Conservation (phyloP, 768 basidiomycete species). For the Pisolithus marmoratus region DNA sequence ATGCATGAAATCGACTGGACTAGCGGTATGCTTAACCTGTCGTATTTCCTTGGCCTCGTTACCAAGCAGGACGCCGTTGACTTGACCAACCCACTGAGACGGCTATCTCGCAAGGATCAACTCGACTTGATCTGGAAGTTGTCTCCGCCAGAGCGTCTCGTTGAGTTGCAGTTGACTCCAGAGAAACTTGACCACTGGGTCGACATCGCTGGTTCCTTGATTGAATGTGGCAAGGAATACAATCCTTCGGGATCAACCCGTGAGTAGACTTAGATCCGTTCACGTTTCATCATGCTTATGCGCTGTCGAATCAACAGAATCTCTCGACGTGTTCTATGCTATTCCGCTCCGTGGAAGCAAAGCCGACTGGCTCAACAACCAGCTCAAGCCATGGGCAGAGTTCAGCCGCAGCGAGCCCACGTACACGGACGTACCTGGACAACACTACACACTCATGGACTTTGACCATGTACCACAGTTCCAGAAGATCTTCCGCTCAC, state of each 20-base stretch:
- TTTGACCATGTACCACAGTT: conserved; percentile 9
- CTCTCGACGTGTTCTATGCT: background rate
- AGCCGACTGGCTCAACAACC: conserved; percentile 11
- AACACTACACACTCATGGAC: conserved; percentile 13
- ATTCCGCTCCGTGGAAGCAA: conserved; percentile 10
- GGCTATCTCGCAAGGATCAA: conserved; percentile 15
- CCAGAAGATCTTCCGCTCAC: conserved; percentile 11
- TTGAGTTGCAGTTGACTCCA: conserved; percentile 18
- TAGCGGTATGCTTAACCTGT: conserved; percentile 34
- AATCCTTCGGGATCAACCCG: background rate
- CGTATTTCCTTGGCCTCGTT: conserved; percentile 34
- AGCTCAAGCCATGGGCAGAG: conserved; percentile 11
- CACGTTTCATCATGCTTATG: background rate
- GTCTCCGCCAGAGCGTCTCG: conserved; percentile 14
- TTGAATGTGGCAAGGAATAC: conserved; percentile 3
- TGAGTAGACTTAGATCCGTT: background rate
- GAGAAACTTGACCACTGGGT: conserved; percentile 21
- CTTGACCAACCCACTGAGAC: conserved; percentile 9
- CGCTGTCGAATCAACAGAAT: background rate
- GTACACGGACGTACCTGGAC: conserved; percentile 10
- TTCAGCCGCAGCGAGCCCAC: conserved; percentile 8
- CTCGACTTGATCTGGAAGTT: conserved; percentile 13
- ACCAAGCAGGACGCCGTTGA: conserved; percentile 15
- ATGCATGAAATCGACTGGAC: conserved; percentile 38
- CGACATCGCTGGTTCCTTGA: conserved; percentile 15